Base-by-base conservation (phyloP, 2,329 filamentous ascomycete genomes). In the Berkeleyomyces basicola region DNA sequence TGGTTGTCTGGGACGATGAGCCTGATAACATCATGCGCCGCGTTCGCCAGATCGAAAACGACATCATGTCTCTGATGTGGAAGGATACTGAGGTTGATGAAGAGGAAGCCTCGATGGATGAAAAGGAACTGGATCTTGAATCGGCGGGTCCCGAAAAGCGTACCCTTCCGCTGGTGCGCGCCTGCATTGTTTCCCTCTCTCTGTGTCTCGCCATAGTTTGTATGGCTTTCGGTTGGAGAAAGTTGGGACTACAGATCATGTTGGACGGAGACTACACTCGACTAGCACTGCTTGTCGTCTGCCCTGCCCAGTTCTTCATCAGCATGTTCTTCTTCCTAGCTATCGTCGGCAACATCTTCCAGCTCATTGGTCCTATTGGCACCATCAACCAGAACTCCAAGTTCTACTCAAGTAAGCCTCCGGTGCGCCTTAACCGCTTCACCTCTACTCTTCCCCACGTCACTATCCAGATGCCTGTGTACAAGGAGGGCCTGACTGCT, bases 1-100 rank as follows among this genome's bases (percentile, higher is more conserved):
- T 85, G n/a, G 74, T 84, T 4, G 80, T 84, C 33, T 85, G 82
- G 82, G 82, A 83, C 51, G 82, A 85, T 66, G 77, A 83, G 47
- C 79, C 82, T 11, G 76, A 78, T 66, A 76, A 79, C 63, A 70
- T 84, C 14, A 71, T 84, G 9, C 71, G 74, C 11, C 76, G 82
- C 47, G 79, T 77, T 0, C 73, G 76, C 61, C 73, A 73, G 51
- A 74, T 85, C 42, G 79, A 84, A 69, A 69, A 72, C 60, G 75
- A 77, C 46, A 71, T 84, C 61, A 78, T 84, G 71, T 72, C 76
- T 65, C 79, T 81, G 74, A 81, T 85, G 51, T 86, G 82, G 81
- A 71, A 71, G 44, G 76, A 74, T 3, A 72, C 74, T 1, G 73
- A 75, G 1, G 69, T 70, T 3, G 69, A 73, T 2, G 74, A 78